These are phyloP conservation scores for Trichoderma cornu-damae DNA, from an alignment of 2,329 filamentous ascomycete species.

Conservation along the genomic window DNA sequence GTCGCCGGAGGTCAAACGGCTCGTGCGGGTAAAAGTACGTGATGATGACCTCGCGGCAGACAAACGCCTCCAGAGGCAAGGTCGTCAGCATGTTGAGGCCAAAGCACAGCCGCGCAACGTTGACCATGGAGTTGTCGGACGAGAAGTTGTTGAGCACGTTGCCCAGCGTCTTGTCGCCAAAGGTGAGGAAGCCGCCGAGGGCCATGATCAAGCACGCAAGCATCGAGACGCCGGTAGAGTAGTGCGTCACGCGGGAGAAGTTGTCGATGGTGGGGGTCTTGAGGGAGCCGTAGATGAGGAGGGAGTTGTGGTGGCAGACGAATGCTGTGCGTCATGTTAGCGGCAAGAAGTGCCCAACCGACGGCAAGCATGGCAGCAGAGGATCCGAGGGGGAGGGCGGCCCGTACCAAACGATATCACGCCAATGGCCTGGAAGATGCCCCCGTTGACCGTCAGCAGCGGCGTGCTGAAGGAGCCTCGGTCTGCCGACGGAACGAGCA, in stretches of 20 bases:
- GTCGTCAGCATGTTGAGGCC: conserved; percentile 99
- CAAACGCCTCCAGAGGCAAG: conserved; percentile 91
- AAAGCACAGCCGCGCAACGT: conserved; percentile 89
- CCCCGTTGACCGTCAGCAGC: conserved; percentile 72
- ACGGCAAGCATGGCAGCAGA: too few species aligned
- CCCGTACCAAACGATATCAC: conserved; percentile 90
- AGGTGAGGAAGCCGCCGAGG: conserved; percentile 82
- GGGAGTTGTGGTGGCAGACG: conserved; percentile 85
- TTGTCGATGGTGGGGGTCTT: conserved; percentile 92
- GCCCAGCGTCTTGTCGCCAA: conserved; percentile 84
- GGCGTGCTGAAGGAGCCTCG: conserved; percentile 66
- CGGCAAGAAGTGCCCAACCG: too few species aligned
- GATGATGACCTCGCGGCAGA: conserved; percentile 93
- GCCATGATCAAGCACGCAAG: conserved; percentile 88
- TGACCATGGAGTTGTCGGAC: conserved; percentile 84
- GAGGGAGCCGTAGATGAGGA: conserved; percentile 94
- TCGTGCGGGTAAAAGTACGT: conserved; percentile 68
- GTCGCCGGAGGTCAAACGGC: conserved; percentile 75
- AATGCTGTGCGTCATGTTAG: conserved; percentile 42
- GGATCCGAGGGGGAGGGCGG: too few species aligned
- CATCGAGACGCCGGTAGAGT: conserved; percentile 84
- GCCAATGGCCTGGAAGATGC: conserved; percentile 92
- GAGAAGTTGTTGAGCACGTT: conserved; percentile 99
- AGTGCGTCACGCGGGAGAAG: conserved; percentile 89
- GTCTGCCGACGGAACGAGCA: conserved; percentile 64